Percentiles rank a stretch among this genome's conserved stretches.
These are phyloP conservation scores for Ceratocystis cubensis DNA, from an alignment of 2,329 filamentous ascomycete species.

Conservation along the genomic window DNA sequence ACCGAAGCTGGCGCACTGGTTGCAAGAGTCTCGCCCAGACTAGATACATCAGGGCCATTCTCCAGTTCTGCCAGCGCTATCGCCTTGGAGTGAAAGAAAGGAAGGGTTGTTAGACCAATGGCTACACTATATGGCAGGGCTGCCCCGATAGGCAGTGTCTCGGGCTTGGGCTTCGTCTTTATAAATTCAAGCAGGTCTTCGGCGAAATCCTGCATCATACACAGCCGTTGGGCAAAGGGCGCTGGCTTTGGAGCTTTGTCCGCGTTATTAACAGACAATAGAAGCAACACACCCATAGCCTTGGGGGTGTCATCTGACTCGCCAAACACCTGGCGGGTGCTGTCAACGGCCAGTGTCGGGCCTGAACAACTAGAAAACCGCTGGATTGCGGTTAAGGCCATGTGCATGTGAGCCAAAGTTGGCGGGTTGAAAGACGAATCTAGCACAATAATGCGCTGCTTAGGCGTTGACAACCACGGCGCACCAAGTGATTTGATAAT, in stretches of 20 bases:
- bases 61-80: conserved; percentile 37
- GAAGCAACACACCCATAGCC: conserved; percentile 38
- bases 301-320: background rate
- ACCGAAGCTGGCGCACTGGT: conserved; percentile 20
- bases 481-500: conserved; percentile 6
- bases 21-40: background rate
- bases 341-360: background rate
- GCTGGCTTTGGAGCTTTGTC: conserved; percentile 57
- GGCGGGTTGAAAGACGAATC: conserved; percentile 60
- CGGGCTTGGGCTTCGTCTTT: background rate
- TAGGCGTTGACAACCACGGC: conserved; percentile 5
- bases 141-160: background rate
- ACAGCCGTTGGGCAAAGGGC: conserved; percentile 51
- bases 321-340: background rate
- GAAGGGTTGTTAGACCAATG: conserved; percentile 56
- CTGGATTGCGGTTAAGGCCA: conserved; percentile 39
- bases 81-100: conserved; percentile 65
- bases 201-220: conserved; percentile 60
- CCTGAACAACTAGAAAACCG: conserved; percentile 11
- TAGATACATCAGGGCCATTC: conserved; percentile 32
- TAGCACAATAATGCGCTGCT: conserved; percentile 40
- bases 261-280: conserved; percentile 52
- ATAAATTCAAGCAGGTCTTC: conserved; percentile 34
- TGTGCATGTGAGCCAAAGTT: conserved; percentile 46
- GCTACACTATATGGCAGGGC: conserved; percentile 35